These are phyloP conservation scores for Rhinocladiella similis DNA, from an alignment of 2,329 filamentous ascomycete genomes.

Conservation along the genomic window DNA sequence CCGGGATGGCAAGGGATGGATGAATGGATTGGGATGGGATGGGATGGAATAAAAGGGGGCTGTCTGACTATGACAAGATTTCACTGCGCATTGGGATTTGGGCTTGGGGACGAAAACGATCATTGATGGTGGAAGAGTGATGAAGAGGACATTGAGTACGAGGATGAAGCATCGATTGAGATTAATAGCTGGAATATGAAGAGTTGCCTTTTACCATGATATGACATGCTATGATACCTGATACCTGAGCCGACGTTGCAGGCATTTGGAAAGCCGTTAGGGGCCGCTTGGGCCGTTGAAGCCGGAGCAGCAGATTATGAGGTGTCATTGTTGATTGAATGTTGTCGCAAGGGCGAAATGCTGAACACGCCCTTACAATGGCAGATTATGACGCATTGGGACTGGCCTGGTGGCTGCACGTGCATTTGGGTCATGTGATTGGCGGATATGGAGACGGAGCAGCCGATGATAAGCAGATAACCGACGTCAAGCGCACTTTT, in stretches of 20 bases:
- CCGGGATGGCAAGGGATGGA: not conserved
- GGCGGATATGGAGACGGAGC: not conserved
- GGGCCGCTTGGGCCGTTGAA: too few relatives aligned
- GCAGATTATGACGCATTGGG: not conserved
- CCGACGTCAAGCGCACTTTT: slow-evolving; percentile 15
- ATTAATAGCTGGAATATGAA: too few relatives aligned
- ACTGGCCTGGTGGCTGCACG: not conserved
- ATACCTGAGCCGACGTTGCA: too few relatives aligned
- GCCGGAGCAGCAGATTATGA: too few relatives aligned
- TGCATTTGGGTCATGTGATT: slow-evolving; percentile 2
- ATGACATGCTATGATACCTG: too few relatives aligned
- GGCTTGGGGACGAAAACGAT: too few relatives aligned
- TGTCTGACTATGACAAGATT: slow-evolving; percentile 21
- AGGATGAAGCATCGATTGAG: not conserved
- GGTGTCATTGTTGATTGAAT: too few relatives aligned
- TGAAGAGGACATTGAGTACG: not conserved
- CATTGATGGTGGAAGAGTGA: not conserved
- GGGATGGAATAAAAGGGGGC: slow-evolving; percentile 12
- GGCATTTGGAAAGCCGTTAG: too few relatives aligned
- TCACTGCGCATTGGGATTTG: not conserved
- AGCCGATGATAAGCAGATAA: slow-evolving; percentile 11
- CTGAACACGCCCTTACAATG: not conserved
- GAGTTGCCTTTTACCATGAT: too few relatives aligned
- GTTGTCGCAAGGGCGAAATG: too few relatives aligned
- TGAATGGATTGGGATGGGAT: slow-evolving; percentile 5